phyloP scores from a whole-genome alignment of 495 filamentous ascomycete species.

The Xylaria grammica region DNA sequence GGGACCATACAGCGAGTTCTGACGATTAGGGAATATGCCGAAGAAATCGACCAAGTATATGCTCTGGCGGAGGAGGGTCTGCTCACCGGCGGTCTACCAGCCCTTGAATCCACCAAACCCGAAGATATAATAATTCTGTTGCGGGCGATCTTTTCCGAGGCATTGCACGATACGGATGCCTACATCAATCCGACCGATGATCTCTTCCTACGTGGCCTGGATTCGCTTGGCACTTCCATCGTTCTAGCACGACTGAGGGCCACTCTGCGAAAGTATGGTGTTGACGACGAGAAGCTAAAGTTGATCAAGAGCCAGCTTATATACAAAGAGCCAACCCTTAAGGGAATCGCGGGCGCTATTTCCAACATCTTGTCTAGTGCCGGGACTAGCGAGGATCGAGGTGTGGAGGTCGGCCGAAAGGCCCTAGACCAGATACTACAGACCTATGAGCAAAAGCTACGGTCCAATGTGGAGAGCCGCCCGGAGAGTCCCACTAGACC shows the following conservation, averaged over 20 bases:
- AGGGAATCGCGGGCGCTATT: background rate
- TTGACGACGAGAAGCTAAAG: background rate
- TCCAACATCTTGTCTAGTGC: background rate
- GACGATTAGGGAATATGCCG: background rate
- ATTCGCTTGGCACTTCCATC: background rate
- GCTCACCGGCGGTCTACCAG: background rate
- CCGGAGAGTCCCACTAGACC: background rate
- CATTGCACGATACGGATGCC: background rate
- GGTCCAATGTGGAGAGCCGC: background rate
- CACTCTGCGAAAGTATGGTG: background rate
- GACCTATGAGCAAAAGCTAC: conserved; percentile 1
- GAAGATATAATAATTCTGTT: background rate
- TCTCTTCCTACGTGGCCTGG: background rate
- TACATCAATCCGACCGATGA: background rate
- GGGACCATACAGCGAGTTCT: conserved; percentile 1
- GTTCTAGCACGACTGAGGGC: background rate
- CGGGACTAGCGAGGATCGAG: background rate
- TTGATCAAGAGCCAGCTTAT: background rate
- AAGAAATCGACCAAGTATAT: background rate
- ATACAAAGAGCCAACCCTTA: background rate
- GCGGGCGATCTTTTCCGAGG: background rate
- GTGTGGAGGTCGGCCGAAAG: background rate
- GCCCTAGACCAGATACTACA: background rate
- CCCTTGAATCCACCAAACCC: background rate
- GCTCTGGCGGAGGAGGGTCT: background rate